These are phyloP conservation scores for Beauveria bassiana DNA, from an alignment of 2,329 filamentous ascomycete species.

Conservation along the genomic window DNA sequence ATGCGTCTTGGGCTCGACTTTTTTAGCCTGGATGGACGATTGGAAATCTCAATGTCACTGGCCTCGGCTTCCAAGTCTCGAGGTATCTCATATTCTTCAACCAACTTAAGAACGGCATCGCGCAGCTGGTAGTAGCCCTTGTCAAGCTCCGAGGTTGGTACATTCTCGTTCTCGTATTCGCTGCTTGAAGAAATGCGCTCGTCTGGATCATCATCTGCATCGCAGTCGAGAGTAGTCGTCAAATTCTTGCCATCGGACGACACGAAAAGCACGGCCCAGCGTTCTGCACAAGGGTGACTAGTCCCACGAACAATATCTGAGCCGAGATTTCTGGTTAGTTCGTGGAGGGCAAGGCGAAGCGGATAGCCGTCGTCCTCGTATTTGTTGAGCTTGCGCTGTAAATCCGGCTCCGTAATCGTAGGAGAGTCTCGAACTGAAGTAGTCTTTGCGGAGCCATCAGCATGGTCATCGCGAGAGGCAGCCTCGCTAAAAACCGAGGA, in stretches of 20 bases:
- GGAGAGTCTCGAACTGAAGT: slow-evolving; percentile 50
- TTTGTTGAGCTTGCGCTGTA: slow-evolving; percentile 37
- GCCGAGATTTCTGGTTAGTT: slow-evolving; percentile 61
- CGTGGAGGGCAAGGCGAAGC: slow-evolving; percentile 59
- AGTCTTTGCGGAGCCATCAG: slow-evolving; percentile 46
- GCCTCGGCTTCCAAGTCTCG: slow-evolving; percentile 54
- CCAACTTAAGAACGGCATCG: slow-evolving; percentile 70
- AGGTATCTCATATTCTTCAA: slow-evolving; percentile 75
- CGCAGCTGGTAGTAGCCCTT: slow-evolving; percentile 77
- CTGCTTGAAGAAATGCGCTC: slow-evolving; percentile 47
- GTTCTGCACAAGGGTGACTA: slow-evolving; percentile 72
- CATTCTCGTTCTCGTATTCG: slow-evolving; percentile 55
- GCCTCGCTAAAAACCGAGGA: slow-evolving; percentile 66
- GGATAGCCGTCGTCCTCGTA: slow-evolving; percentile 59
- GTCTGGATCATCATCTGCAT: slow-evolving; percentile 57
- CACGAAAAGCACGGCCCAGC: slow-evolving; percentile 77
- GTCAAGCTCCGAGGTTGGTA: slow-evolving; percentile 56
- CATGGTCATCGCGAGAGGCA: slow-evolving; percentile 54
- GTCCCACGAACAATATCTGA: slow-evolving; percentile 56
- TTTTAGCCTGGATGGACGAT: slow-evolving; percentile 55
- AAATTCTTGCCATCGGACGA: slow-evolving; percentile 63
- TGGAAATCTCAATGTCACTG: slow-evolving; percentile 59
- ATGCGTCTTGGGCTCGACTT: slow-evolving; percentile 53
- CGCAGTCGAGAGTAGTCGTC: slow-evolving; percentile 65
- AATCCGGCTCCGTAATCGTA: slow-evolving; percentile 36